Evolutionary conservation across 202 grass and related monocot species (phyloP).

Genomic region (Cymbopogon flexuosus): DNA sequence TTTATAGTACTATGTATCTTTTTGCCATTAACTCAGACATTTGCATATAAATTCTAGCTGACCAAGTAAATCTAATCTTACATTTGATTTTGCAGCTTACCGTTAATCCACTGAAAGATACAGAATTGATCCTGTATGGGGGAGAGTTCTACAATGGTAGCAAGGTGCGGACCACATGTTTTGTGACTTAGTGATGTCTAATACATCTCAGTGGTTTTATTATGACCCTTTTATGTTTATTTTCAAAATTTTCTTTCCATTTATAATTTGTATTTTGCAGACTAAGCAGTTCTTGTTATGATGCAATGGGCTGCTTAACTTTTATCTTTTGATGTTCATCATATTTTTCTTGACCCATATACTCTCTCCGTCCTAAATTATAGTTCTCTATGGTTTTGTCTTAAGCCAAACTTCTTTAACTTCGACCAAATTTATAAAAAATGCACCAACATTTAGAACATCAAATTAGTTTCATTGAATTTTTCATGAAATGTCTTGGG

Average conservation of each 20-base stretch:
- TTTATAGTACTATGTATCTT: neutral
- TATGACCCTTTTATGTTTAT: constrained; percentile 1
- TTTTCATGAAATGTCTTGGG: neutral
- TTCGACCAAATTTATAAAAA: neutral
- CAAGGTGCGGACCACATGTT: constrained; percentile 52
- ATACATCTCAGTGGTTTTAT: neutral
- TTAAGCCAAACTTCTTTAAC: neutral
- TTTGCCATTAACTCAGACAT: neutral
- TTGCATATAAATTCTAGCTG: neutral
- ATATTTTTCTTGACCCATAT: neutral
- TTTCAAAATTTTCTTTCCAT: neutral
- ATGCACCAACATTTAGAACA: neutral
- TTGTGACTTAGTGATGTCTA: neutral
- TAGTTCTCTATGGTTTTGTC: neutral
- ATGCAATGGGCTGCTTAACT: neutral
- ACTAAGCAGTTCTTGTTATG: neutral
- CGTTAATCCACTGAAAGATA: constrained; percentile 75
- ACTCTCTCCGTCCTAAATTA: neutral
- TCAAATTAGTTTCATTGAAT: neutral
- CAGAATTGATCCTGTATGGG: constrained; percentile 80
- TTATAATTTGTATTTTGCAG: neutral
- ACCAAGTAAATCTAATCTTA: neutral
- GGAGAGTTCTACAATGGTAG: constrained; percentile 98
- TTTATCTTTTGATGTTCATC: neutral
- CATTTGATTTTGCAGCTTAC: constrained; percentile 53